A percentile compares a stretch with the other conserved stretches of the same genome.
phyloP scores from a whole-genome alignment of 2,329 filamentous ascomycete species.

The Colletotrichum sp. region DNA sequence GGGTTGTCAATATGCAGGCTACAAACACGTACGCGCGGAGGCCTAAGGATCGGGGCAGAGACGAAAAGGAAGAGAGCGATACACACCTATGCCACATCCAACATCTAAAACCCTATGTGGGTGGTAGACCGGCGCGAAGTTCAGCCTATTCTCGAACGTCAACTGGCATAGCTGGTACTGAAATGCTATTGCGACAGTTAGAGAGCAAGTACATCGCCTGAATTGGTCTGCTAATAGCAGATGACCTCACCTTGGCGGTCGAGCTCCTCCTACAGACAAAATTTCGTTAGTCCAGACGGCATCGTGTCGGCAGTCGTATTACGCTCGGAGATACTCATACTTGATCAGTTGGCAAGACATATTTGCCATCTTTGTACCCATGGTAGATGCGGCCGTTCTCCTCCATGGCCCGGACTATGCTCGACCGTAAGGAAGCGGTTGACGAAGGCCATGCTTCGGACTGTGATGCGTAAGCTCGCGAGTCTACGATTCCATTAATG shows the following conservation, averaged over 20 bases:
- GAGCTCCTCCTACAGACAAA: slow-evolving; percentile 34
- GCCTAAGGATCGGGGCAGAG: not conserved
- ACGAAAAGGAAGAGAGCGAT: not conserved
- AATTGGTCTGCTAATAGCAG: not conserved
- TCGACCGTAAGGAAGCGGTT: slow-evolving; percentile 35
- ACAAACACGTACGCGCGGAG: not conserved
- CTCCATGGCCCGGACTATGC: slow-evolving; percentile 29
- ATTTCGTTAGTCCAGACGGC: slow-evolving; percentile 9
- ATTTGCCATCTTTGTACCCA: slow-evolving; percentile 41
- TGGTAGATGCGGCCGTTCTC: slow-evolving; percentile 45
- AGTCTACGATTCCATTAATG: not conserved
- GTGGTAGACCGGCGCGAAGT: slow-evolving; percentile 47
- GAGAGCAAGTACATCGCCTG: not conserved
- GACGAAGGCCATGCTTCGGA: slow-evolving; percentile 33
- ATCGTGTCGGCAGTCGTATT: not conserved
- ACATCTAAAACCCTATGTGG: slow-evolving; percentile 51
- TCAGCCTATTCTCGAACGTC: slow-evolving; percentile 47
- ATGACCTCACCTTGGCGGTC: slow-evolving; percentile 31
- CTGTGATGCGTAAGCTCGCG: not conserved
- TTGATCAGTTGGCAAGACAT: slow-evolving; percentile 42
- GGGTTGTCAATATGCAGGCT: not conserved
- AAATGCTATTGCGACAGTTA: slow-evolving; percentile 26
- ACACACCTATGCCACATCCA: slow-evolving; percentile 52
- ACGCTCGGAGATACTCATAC: slow-evolving; percentile 13
- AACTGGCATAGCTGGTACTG: slow-evolving; percentile 43